A percentile compares a stretch with the other conserved stretches of the same genome.
phyloP scores from a whole-genome alignment of 495 filamentous ascomycete genomes.

The Lasiosphaeriaceae sp. region DNA sequence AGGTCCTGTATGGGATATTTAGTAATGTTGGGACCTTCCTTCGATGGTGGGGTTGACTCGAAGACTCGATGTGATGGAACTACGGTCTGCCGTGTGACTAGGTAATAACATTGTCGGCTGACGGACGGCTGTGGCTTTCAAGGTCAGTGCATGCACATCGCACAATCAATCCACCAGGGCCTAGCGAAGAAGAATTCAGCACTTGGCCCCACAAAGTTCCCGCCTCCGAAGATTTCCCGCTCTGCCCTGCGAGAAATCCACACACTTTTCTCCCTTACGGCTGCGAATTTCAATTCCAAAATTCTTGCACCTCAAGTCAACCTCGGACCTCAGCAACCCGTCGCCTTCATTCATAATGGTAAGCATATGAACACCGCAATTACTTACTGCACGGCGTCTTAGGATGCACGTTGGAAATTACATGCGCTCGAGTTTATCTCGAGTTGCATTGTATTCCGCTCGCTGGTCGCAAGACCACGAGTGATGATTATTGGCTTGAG shows the following conservation, averaged over 20 bases:
- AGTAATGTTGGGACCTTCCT: not conserved
- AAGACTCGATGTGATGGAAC: not conserved
- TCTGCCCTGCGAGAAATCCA: conserved; percentile 27
- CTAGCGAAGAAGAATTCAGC: not conserved
- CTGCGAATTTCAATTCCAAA: conserved; percentile 15
- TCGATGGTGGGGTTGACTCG: conserved; percentile 1
- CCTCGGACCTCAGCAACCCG: conserved; percentile 24
- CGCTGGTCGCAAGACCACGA: conserved; percentile 48
- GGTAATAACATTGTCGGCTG: not conserved
- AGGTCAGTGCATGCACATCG: not conserved
- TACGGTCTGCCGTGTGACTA: not conserved
- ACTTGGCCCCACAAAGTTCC: not conserved
- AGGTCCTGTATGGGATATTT: too few relatives aligned
- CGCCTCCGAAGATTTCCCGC: conserved; percentile 22
- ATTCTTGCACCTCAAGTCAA: conserved; percentile 24
- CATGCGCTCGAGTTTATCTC: conserved; percentile 29
- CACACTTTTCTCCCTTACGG: conserved; percentile 27
- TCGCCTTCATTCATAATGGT: conserved; percentile 38
- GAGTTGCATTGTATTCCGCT: conserved; percentile 47
- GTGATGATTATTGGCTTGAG: conserved; percentile 83
- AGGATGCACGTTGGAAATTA: conserved; percentile 19
- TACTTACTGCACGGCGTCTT: conserved; percentile 18
- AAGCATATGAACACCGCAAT: conserved; percentile 33
- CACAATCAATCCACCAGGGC: too few relatives aligned
- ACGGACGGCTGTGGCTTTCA: too few relatives aligned